phyloP scores from a whole-genome alignment of 2,329 filamentous ascomycete genomes.

The Pseudocercospora macadamiae region DNA sequence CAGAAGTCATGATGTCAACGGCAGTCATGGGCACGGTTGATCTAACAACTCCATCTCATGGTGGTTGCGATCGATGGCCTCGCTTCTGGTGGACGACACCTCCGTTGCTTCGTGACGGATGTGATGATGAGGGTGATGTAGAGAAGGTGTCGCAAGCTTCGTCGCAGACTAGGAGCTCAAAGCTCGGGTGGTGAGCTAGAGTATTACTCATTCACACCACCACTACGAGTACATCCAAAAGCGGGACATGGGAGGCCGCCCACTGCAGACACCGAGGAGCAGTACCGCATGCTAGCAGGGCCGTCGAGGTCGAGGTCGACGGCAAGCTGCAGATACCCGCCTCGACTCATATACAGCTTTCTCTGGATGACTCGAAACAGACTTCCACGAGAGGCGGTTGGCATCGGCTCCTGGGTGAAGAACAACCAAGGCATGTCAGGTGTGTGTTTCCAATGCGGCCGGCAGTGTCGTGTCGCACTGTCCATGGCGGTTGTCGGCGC shows the following conservation, averaged over 20 bases:
- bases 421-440: background rate
- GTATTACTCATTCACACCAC: background rate
- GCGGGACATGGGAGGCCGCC: background rate
- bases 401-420: background rate
- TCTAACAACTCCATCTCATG: background rate
- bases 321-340: conserved; percentile 7
- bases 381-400: background rate
- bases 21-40: background rate
- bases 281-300: background rate
- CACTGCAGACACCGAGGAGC: background rate
- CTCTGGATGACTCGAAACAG: background rate
- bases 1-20: conserved; percentile 15
- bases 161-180: background rate
- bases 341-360: conserved; percentile 10
- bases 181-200: background rate
- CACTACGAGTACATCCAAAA: background rate
- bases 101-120: background rate
- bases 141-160: background rate
- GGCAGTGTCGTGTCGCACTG: background rate
- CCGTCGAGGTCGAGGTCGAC: background rate
- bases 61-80: background rate
- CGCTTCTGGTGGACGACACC: background rate
- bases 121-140: background rate
- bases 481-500: background rate
- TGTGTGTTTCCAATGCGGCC: background rate